phyloP scores from a whole-genome alignment of 2,329 filamentous ascomycete genomes.

The Alternaria triticina region DNA sequence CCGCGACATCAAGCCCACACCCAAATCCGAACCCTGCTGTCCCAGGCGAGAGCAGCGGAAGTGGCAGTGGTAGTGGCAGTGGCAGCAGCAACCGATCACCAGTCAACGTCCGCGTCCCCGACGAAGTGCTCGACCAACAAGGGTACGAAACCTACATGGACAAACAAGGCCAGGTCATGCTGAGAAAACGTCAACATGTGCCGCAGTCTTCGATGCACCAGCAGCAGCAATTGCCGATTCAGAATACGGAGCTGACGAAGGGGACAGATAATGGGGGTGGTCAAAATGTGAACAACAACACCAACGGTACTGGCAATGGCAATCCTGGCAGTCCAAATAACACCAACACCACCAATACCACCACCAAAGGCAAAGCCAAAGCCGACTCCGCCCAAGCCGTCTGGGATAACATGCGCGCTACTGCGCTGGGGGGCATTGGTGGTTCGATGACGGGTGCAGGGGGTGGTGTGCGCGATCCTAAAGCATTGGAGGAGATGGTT shows the following conservation, averaged over 20 bases:
- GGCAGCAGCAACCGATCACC: constrained; percentile 17
- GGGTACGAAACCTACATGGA: constrained; percentile 61
- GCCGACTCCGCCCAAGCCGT: constrained; percentile 26
- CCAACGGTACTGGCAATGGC: not conserved
- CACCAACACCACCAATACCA: accelerated
- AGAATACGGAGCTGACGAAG: constrained; percentile 12
- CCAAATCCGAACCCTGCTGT: not conserved
- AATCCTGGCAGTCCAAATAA: not conserved
- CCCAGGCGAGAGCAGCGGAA: not conserved
- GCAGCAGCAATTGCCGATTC: not conserved
- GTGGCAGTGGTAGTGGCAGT: not conserved
- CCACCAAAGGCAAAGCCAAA: constrained; percentile 28
- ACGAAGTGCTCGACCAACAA: constrained; percentile 57
- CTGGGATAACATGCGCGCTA: not conserved
- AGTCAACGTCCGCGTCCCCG: constrained; percentile 49
- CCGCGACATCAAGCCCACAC: not conserved
- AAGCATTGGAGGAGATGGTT: constrained; percentile 52
- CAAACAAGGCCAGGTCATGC: constrained; percentile 55
- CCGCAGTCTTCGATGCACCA: not conserved
- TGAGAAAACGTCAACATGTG: constrained; percentile 50
- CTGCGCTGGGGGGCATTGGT: not conserved
- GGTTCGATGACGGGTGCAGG: not conserved
- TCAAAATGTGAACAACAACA: not conserved
- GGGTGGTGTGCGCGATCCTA: constrained; percentile 49
- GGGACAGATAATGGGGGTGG: constrained; percentile 8